Conservation (phyloP, 306 rosid genomes). For the Prunus campanulata region DNA sequence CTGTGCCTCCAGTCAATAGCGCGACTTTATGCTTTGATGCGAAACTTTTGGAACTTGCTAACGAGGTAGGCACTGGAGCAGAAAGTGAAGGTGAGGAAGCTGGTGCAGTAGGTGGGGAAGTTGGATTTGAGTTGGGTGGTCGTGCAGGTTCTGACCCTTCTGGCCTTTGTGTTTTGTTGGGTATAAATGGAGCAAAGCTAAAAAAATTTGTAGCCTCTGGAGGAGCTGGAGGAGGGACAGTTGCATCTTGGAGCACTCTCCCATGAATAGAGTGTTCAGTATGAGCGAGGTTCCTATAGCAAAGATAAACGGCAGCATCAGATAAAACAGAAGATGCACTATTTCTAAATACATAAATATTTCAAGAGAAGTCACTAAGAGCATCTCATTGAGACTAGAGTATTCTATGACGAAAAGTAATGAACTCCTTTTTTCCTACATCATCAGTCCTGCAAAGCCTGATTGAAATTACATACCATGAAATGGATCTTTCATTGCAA, state of each 20-base stretch:
- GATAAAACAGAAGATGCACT: background rate
- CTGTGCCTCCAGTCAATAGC: constrained; percentile 49
- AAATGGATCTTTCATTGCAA: constrained; percentile 38
- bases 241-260: constrained; percentile 11
- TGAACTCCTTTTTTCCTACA: background rate
- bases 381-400: background rate
- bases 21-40: background rate
- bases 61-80: background rate
- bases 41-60: background rate
- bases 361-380: background rate
- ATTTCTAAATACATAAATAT: background rate
- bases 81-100: constrained; percentile 27
- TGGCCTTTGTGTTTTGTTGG: background rate
- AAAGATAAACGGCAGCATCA: constrained; percentile 16
- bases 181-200: background rate
- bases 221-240: background rate
- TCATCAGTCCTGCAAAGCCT: background rate
- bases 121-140: background rate
- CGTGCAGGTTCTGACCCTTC: background rate
- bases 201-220: accelerated
- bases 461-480: constrained; percentile 46
- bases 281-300: constrained; percentile 37
- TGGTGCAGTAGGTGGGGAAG: constrained; percentile 9
- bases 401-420: background rate
- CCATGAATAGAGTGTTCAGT: constrained; percentile 25